Conservation (phyloP, 2,329 filamentous ascomycete species). For the Ophiostoma australiae region DNA sequence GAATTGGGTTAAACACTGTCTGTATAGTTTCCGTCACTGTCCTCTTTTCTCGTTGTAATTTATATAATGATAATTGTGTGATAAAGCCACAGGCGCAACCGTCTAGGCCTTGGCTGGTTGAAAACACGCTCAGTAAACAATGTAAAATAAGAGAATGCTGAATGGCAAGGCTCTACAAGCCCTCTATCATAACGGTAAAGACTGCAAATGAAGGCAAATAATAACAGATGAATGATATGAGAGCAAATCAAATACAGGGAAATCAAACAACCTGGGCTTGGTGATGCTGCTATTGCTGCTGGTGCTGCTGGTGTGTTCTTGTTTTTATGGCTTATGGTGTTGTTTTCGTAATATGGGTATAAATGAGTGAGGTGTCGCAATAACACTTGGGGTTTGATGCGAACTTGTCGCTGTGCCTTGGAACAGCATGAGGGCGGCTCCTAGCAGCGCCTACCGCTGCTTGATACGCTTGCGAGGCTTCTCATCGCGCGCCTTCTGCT, state of each 20-base stretch:
- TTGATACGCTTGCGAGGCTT: constrained; percentile 37
- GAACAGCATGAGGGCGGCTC: not conserved
- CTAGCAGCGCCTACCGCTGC: constrained; percentile 29
- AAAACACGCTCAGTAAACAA: not conserved
- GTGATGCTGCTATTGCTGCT: not conserved
- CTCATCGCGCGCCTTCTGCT: constrained; percentile 51
- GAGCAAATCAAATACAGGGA: not conserved
- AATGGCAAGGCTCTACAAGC: not conserved
- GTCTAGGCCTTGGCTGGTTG: not conserved
- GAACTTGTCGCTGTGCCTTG: not conserved
- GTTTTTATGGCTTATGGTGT: not conserved
- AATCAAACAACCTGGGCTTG: not conserved
- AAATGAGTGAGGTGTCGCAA: not conserved
- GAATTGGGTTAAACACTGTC: not conserved
- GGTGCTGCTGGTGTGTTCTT: not conserved
- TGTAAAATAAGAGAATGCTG: not conserved
- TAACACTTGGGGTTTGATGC: not conserved
- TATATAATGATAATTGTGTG: not conserved
- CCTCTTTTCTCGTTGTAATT: not conserved
- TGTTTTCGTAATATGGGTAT: constrained; percentile 11
- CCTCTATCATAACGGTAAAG: not conserved
- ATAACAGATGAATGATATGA: not conserved
- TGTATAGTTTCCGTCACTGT: not conserved
- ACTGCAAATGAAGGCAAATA: not conserved
- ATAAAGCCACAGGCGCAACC: not conserved